Base-by-base conservation (phyloP, 2,329 filamentous ascomycete species). In the Monilinia vaccinii-corymbosi region DNA sequence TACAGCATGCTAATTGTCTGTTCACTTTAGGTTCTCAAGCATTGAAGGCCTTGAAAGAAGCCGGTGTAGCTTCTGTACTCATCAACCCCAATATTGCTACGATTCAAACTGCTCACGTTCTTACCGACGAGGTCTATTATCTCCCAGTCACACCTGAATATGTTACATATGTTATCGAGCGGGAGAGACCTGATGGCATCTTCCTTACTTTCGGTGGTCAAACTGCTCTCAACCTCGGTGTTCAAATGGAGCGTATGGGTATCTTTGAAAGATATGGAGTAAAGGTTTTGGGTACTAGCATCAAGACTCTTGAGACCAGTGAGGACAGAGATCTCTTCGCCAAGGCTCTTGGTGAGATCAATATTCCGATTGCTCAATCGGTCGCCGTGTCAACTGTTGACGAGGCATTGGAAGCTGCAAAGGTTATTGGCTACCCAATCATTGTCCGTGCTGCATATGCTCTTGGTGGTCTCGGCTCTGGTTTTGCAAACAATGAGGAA, bases 81-180 rank as follows among this genome's bases (percentile, higher is more conserved):
- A 92, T 97, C 75, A 97, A 97, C 77, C 93, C 93, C 70, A 97
- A 97, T 75, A 97, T 97, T 74, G 93, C 93, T 62, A 97, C 94
- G 61, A 97, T 97, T 72, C 93, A 97, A 78, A 97, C 93, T 69
- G 91, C 95, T 75, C 93, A 97, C 81, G 87, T 88, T 71, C 88
- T 97, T 73, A 91, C 91, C 71, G 93, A 97, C 73, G 92, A 97
- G 78, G 89, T 97, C 71, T 97, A 97, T 81, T 97, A 97, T 77
- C 87, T 97, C 42, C 94, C 94, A 60, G 92, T 99, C 70, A 99
- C 94, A 21, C 89, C 93, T 65, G 93, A 97, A 81, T 99, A 97
- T 77, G 92, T 97, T 72, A 88, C 88, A 71, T 93, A 97, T 76
- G 93, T 99, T 64, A 97, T 99, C 73, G 91, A 97, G 79, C 87